A percentile compares a stretch with the other conserved stretches of the same genome.
Evolutionary conservation across 768 basidiomycete species (phyloP).

Genomic region (Mycena maculata): DNA sequence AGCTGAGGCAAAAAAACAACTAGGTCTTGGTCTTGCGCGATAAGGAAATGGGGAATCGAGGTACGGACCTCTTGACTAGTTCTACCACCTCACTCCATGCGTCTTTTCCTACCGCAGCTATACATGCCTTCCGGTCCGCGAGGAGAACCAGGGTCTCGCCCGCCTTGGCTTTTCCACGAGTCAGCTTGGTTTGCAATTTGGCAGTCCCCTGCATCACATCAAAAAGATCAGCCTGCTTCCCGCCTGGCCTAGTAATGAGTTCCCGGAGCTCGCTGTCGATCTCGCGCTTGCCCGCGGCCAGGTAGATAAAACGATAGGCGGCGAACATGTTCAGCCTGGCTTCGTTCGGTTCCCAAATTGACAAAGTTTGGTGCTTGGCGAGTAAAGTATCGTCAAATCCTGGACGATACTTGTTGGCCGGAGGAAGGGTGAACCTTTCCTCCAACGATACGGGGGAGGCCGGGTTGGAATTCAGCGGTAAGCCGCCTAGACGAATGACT

Average conservation of each 20-base stretch:
- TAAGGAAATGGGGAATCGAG: slow-evolving; percentile 1
- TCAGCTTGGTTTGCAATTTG: slow-evolving; percentile 64
- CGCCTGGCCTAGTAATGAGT: slow-evolving; percentile 67
- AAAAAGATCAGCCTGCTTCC: slow-evolving; percentile 72
- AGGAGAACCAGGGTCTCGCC: slow-evolving; percentile 64
- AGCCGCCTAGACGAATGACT: slow-evolving; percentile 62
- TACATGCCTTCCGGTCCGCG: slow-evolving; percentile 59
- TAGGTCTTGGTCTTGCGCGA: neutral
- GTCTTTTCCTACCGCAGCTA: slow-evolving; percentile 62
- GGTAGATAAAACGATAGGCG: slow-evolving; percentile 67
- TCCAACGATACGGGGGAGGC: slow-evolving; percentile 59
- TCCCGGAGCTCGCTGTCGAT: slow-evolving; percentile 62
- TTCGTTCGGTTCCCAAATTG: slow-evolving; percentile 77
- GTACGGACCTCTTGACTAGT: slow-evolving; percentile 62
- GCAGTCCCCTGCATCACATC: slow-evolving; percentile 60
- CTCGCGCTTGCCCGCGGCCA: slow-evolving; percentile 66
- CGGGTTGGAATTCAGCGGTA: slow-evolving; percentile 47
- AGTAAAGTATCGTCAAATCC: slow-evolving; percentile 63
- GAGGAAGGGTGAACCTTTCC: slow-evolving; percentile 61
- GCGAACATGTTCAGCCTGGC: slow-evolving; percentile 67
- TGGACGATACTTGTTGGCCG: slow-evolving; percentile 68
- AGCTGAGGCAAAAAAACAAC: slow-evolving; percentile 41
- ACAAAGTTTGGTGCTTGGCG: slow-evolving; percentile 59
- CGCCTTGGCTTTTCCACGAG: slow-evolving; percentile 63
- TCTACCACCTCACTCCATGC: slow-evolving; percentile 64